These are phyloP conservation scores for Leptosphaerulina australis DNA, from an alignment of 2,329 filamentous ascomycete species.

Conservation along the genomic window DNA sequence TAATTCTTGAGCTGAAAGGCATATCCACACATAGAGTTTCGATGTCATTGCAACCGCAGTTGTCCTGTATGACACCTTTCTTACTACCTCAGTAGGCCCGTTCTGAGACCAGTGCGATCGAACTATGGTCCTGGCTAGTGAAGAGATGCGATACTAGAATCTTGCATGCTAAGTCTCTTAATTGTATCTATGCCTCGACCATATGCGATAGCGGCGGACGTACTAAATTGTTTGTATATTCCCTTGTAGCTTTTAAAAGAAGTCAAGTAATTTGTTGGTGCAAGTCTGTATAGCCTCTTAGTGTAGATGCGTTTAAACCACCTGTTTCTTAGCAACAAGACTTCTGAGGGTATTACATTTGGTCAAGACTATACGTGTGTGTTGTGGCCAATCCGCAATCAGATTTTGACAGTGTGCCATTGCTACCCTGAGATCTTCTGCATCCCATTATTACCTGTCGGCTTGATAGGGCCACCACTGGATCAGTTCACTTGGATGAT, in stretches of 20 bases:
- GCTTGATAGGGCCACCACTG: constrained; percentile 22
- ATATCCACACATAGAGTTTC: neutral
- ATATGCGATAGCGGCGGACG: no score
- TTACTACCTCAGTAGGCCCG: no score
- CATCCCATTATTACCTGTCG: constrained; percentile 12
- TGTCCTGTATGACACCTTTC: neutral
- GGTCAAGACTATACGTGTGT: constrained; percentile 16
- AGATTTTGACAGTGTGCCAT: constrained; percentile 16
- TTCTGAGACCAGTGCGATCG: no score
- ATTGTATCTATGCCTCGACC: no score
- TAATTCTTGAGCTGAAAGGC: neutral
- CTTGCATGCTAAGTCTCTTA: no score
- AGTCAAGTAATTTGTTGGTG: constrained; percentile 17
- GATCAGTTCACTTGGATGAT: constrained; percentile 21
- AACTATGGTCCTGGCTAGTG: no score
- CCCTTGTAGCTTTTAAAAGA: constrained; percentile 21
- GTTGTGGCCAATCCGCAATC: constrained; percentile 16
- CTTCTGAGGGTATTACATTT: constrained; percentile 17
- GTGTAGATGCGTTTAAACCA: constrained; percentile 4
- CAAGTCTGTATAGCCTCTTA: constrained; percentile 19
- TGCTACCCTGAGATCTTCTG: constrained; percentile 8
- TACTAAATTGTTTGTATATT: constrained; percentile 10
- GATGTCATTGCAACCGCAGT: neutral
- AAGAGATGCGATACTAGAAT: no score
- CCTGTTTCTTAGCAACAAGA: constrained; percentile 8